Conservation (phyloP, 179 eudicot genomes). For the Beta lomatogona region DNA sequence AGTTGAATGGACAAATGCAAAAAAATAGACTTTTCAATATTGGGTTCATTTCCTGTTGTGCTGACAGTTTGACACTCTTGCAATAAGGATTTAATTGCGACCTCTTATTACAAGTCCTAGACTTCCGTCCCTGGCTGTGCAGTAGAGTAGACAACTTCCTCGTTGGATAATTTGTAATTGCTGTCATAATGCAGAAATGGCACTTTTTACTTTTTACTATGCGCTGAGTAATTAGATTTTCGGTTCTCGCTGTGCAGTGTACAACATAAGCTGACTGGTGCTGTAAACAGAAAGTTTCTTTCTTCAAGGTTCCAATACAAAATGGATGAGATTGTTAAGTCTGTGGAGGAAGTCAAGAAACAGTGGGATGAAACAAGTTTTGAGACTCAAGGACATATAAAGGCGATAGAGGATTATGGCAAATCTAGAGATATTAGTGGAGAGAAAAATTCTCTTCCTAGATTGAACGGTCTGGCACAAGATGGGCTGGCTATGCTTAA, state of each 20-base stretch:
- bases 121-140: too few species aligned
- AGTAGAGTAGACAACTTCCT: too few species aligned
- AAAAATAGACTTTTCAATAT: too few species aligned
- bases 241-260: background rate
- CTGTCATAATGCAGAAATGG: too few species aligned
- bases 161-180: too few species aligned
- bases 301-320: background rate
- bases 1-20: too few species aligned
- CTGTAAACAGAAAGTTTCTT: background rate
- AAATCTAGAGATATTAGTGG: slow-evolving; percentile 35
- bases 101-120: too few species aligned
- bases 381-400: slow-evolving; percentile 52
- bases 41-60: too few species aligned
- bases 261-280: background rate
- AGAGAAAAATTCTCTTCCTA: slow-evolving; percentile 64
- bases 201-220: too few species aligned
- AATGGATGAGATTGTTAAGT: slow-evolving; percentile 77
- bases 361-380: slow-evolving; percentile 66
- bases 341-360: slow-evolving; percentile 76
- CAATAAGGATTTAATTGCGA: too few species aligned
- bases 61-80: too few species aligned
- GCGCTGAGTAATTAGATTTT: too few species aligned
- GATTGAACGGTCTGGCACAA: slow-evolving; percentile 84
- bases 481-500: slow-evolving; percentile 65
- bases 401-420: slow-evolving; percentile 66